Evolutionary conservation across 2,329 filamentous ascomycete species (phyloP).

Genomic region (Zymoseptoria passerinii): DNA sequence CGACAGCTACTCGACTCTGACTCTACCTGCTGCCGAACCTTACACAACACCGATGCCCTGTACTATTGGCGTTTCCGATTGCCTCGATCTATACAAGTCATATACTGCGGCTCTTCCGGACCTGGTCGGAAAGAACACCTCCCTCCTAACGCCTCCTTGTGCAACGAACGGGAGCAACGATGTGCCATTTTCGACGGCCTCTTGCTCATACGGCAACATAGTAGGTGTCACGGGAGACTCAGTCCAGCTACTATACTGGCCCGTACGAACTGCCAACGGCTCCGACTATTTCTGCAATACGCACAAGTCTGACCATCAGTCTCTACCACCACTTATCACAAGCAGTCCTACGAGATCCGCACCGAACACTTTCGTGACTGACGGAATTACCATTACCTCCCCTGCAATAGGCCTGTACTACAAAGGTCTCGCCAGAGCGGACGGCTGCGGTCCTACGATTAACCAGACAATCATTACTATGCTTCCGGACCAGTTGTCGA

Average conservation of each 20-base stretch:
- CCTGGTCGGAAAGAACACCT: slow-evolving; percentile 2
- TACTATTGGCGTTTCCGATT: slow-evolving; percentile 9
- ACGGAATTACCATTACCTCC: slow-evolving; percentile 20
- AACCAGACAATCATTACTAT: slow-evolving; percentile 16
- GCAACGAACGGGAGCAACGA: slow-evolving; percentile 6
- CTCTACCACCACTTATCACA: no score
- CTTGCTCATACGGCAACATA: neutral
- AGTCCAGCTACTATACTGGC: slow-evolving; percentile 18
- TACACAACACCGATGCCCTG: slow-evolving; percentile 13
- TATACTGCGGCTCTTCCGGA: slow-evolving; percentile 1
- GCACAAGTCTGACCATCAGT: no score
- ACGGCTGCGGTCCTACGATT: slow-evolving; percentile 18
- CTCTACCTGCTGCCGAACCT: slow-evolving; percentile 1
- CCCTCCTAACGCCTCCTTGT: slow-evolving; percentile 6
- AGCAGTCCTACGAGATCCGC: slow-evolving; percentile 9
- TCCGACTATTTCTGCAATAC: slow-evolving; percentile 7
- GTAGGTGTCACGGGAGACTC: neutral
- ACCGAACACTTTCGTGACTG: slow-evolving; percentile 19
- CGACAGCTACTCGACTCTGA: slow-evolving; percentile 5
- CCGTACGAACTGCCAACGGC: slow-evolving; percentile 8
- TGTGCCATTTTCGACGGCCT: slow-evolving; percentile 2
- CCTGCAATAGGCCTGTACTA: slow-evolving; percentile 16
- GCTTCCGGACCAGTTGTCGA: slow-evolving; percentile 13
- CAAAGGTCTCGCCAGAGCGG: slow-evolving; percentile 9
- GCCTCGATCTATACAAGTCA: slow-evolving; percentile 4